These are phyloP conservation scores for Lippia alba DNA, from an alignment of 305 asterid species.

Conservation along the genomic window DNA sequence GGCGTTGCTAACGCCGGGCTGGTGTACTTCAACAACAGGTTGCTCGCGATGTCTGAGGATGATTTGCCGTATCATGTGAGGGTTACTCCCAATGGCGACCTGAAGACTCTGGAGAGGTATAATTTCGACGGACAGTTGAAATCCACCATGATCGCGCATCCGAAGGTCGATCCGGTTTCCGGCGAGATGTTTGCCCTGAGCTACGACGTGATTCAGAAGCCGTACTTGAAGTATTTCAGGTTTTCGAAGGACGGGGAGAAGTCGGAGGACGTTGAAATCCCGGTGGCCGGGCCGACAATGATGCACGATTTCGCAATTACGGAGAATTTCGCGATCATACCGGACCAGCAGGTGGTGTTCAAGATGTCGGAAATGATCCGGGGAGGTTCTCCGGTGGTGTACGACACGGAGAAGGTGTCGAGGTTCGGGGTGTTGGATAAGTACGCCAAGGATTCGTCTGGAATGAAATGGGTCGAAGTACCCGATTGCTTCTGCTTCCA, in stretches of 20 bases:
- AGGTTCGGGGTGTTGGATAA: conserved; percentile 47
- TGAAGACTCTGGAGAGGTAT: conserved; percentile 44
- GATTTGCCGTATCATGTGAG: conserved; percentile 56
- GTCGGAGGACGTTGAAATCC: conserved; percentile 47
- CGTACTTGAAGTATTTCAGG: conserved; percentile 46
- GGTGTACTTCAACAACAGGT: conserved; percentile 47
- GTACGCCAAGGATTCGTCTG: conserved; percentile 33
- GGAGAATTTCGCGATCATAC: conserved; percentile 42
- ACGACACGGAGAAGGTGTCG: conserved; percentile 40
- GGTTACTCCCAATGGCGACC: conserved; percentile 40
- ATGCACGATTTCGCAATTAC: conserved; percentile 65
- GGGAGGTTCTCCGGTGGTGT: conserved; percentile 59
- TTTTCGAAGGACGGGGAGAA: conserved; percentile 44
- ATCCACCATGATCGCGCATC: conserved; percentile 60
- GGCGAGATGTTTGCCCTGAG: conserved; percentile 55
- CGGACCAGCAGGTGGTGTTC: conserved; percentile 62
- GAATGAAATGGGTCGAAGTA: conserved; percentile 48
- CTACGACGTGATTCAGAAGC: conserved; percentile 53
- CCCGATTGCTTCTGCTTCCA: conserved; percentile 60
- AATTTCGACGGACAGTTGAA: conserved; percentile 43
- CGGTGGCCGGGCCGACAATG: conserved; percentile 54
- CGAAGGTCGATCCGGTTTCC: conserved; percentile 53
- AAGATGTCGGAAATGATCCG: conserved; percentile 52
- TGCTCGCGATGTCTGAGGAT: conserved; percentile 58
- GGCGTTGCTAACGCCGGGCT: conserved; percentile 61